Evolutionary conservation across 179 eudicot genomes (phyloP).

Genomic region (Vitellaria paradoxa): DNA sequence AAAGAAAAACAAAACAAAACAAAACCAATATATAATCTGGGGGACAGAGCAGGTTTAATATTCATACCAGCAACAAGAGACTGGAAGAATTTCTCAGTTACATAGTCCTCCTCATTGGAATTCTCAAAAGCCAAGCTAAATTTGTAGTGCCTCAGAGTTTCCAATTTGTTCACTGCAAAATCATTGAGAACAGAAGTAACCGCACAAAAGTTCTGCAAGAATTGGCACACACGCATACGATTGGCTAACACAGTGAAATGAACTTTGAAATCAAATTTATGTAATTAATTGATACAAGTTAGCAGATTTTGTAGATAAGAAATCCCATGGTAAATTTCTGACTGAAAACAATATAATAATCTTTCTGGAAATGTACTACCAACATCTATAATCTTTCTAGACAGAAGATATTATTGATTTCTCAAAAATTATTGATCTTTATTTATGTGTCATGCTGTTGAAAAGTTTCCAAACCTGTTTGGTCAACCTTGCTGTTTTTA

Average conservation of each 20-base stretch:
- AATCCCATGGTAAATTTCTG: neutral
- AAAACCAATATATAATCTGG: neutral
- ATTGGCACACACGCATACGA: neutral
- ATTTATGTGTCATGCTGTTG: no score
- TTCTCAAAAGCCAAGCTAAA: slow-evolving; percentile 98
- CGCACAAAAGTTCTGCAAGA: slow-evolving; percentile 6
- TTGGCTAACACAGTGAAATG: neutral
- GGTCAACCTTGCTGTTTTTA: no score
- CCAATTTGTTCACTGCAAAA: slow-evolving; percentile 82
- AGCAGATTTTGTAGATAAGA: neutral
- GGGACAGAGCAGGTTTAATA: neutral
- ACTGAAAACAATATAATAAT: neutral
- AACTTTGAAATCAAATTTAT: neutral
- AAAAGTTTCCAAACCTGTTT: no score
- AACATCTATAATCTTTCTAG: neutral
- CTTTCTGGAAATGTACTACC: neutral
- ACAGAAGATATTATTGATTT: neutral
- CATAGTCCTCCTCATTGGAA: slow-evolving; percentile 97
- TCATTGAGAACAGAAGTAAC: neutral
- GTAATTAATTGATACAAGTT: neutral
- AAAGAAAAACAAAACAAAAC: neutral
- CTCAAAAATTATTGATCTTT: neutral
- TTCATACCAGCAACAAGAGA: slow-evolving; percentile 94
- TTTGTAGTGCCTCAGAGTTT: slow-evolving; percentile 76
- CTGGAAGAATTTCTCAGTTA: slow-evolving; percentile 94